Evolutionary conservation across 352 stramenopile genomes (phyloP).

Genomic region (Globisporangium cederbergense): DNA sequence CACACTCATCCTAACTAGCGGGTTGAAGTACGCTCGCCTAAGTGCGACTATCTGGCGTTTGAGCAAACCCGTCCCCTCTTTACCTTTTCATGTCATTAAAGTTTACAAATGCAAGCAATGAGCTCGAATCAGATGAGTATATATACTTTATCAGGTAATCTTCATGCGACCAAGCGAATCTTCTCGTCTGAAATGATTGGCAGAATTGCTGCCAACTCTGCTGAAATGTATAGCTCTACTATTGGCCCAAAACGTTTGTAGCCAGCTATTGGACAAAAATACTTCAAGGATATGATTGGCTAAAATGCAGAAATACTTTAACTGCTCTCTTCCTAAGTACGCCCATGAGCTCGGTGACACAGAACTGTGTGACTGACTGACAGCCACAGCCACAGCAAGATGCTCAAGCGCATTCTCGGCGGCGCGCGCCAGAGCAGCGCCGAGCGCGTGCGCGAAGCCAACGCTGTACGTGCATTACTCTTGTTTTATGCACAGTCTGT

Average conservation of each 20-base stretch:
- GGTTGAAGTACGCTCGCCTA: conserved; percentile 1
- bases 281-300: too few species aligned
- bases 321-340: too few species aligned
- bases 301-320: too few species aligned
- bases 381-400: neutral
- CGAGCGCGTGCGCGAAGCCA: conserved; percentile 41
- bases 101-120: neutral
- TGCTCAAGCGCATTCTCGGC: conserved; percentile 21
- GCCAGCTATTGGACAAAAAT: too few species aligned
- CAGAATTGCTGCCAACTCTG: too few species aligned
- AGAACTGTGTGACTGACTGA: neutral
- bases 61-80: conserved; percentile 2
- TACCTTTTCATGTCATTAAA: neutral
- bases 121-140: neutral
- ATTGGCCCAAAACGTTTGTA: too few species aligned
- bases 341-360: neutral
- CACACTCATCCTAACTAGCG: neutral
- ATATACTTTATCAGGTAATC: neutral
- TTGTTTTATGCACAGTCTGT: neutral
- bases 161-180: conserved; percentile 1
- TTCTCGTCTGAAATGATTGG: neutral
- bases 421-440: conserved; percentile 40
- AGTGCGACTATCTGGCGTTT: conserved; percentile 14
- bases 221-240: too few species aligned
- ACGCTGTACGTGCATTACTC: conserved; percentile 21